Evolutionary conservation across 1,139 yeast genomes (phyloP), one percentile per base, ranked within the genome.

Genomic region (Kodamaea fungicola): DNA sequence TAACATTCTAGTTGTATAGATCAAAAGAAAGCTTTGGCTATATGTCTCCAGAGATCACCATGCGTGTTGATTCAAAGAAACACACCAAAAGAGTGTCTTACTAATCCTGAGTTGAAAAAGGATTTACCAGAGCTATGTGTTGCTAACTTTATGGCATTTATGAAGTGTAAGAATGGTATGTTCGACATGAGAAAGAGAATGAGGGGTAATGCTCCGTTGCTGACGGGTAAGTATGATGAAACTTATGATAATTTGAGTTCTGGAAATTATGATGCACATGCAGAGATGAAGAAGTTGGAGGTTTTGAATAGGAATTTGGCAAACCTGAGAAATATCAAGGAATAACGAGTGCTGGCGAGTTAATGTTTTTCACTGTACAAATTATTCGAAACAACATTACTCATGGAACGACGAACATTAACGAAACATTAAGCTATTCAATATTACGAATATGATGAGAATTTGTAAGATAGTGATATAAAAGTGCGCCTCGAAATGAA

Each of bases 41-140:
- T 92, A 19, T 92, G 98, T 56, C 72, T 92, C 34, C 98, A 92
- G 59, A 73, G 97, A 57, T 89, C 97, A 4, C 97, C 97, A 10
- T 92, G 98, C 61, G 98, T 92, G 39, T 74, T 92, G 67, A 76
- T 92, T 29, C 87, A 92, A 46, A 71, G 98, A 46, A 76, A 92
- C 61, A 86, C 89, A 2, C 98, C 98, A 4, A 83, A 86, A 47
- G 83, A 88, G 43, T 92, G 98, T 57, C 62, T 90, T 21, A 83
- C 85, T 31, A 74, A 89, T 46, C 95, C 96, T 1, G 83, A 83
- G 45, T 71, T 92, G 33, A 71, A 81, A 40, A 72, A 74, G 41
- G 83, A 85, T 33, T 67, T 92, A 26, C 98, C 98, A 1, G 96
- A 87, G 55, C 74, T 89, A 37, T 92, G 98, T 54, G 74, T 82